Conservation (phyloP, 805 yeast species). For the Nakazawaea holstii region DNA sequence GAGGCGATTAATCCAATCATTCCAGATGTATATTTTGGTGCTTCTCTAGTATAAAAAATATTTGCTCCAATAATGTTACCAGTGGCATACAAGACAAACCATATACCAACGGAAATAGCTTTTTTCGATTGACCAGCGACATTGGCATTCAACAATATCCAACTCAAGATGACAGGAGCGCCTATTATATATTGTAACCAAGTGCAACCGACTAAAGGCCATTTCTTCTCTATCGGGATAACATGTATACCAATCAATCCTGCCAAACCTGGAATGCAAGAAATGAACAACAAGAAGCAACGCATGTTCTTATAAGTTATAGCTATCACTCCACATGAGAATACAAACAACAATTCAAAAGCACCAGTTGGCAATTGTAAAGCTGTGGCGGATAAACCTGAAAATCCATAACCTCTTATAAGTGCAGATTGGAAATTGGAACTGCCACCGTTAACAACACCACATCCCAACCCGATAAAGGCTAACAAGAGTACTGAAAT, state of each 20-base stretch:
- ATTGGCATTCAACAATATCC: constrained; percentile 32
- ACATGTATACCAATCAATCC: constrained; percentile 19
- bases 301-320: constrained; percentile 14
- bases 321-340: constrained; percentile 17
- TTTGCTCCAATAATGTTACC: constrained; percentile 64
- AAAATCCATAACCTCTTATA: constrained; percentile 8
- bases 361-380: constrained; percentile 42
- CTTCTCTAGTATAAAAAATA: constrained; percentile 43
- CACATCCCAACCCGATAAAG: constrained; percentile 21
- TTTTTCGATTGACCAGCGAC: constrained; percentile 61
- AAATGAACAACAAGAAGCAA: constrained; percentile 13
- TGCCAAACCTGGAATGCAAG: constrained; percentile 19
- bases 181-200: constrained; percentile 28
- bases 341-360: constrained; percentile 20
- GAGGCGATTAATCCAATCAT: constrained; percentile 43
- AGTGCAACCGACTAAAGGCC: constrained; percentile 27
- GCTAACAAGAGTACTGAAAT: constrained; percentile 18
- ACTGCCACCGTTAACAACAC: constrained; percentile 22
- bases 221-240: constrained; percentile 16
- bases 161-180: constrained; percentile 24
- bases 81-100: constrained; percentile 53
- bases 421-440: constrained; percentile 15
- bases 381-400: constrained; percentile 40
- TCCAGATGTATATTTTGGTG: constrained; percentile 53
- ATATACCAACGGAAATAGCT: constrained; percentile 42